Evolutionary conservation across 441 rosid species (phyloP).

Genomic region (Gossypium trilobum): DNA sequence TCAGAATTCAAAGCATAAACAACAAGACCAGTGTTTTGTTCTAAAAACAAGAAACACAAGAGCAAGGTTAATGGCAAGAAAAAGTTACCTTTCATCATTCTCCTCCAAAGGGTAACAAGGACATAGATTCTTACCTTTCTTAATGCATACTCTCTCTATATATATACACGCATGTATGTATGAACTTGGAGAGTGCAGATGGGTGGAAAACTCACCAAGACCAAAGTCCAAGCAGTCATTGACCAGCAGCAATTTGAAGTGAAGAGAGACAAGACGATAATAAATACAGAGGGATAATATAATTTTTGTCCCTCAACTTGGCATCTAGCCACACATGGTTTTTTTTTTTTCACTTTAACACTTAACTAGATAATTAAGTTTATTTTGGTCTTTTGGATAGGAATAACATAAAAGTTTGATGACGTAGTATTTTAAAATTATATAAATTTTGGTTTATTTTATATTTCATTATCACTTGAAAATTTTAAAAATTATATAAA

Average conservation of each 20-base stretch:
- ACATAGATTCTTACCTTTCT: not conserved
- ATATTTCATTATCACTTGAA: too few species aligned
- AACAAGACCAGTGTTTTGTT: not conserved
- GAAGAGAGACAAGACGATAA: not conserved
- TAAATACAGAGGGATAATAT: too few species aligned
- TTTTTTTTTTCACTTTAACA: too few species aligned
- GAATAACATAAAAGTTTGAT: too few species aligned
- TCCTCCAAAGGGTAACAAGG: not conserved
- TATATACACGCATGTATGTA: not conserved
- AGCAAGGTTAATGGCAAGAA: not conserved
- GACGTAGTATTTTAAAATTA: too few species aligned
- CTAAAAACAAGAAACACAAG: not conserved
- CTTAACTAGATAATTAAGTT: too few species aligned
- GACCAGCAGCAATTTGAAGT: not conserved
- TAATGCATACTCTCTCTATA: not conserved
- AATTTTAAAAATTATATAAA: too few species aligned
- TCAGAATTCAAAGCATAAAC: constrained; percentile 33
- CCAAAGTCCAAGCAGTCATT: not conserved
- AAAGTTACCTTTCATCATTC: not conserved
- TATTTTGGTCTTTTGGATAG: too few species aligned
- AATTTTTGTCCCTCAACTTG: not conserved
- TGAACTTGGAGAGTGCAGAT: not conserved
- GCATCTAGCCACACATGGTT: too few species aligned
- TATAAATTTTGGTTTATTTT: too few species aligned
- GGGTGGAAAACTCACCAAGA: not conserved